Evolutionary conservation across 1,284 basidiomycete species (phyloP), one percentile per base, ranked within the genome.

Genomic region (Ustilago curta): DNA sequence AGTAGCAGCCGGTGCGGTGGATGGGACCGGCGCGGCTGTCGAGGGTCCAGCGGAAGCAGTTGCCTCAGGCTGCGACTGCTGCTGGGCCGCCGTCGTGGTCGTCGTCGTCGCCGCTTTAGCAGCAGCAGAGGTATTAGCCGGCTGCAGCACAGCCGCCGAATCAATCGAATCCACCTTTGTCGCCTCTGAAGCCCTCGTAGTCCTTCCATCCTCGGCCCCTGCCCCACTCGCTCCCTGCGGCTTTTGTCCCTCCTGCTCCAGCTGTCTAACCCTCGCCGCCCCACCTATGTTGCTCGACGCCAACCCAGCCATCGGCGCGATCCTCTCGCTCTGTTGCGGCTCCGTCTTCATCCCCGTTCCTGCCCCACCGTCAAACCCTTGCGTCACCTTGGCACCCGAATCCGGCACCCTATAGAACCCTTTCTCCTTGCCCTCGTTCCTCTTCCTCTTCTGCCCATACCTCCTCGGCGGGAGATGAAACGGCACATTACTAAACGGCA

Each of bases 141-240:
- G 43, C 9, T 37, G 55, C 51, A 37, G n/a, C 5, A 27, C 27
- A 39, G 56, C 29, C 4, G 58, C 18, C 18, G 54, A 25, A 18
- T 68, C 65, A 19, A 25, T 32, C 39, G 58, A 60, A 3, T 64
- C 52, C n/a, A 72, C 64, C 32, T 66, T 66, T 16, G 64, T 72
- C 23, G 56, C 52, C 27, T 72, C 51, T 1, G 59, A 67, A 23
- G 55, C 52, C 21, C 70, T 48, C 11, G 63, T 71, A n/a, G 31
- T 55, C 31, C 69, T 52, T 1, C 69, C 59, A 39, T 70, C 60
- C 23, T 55, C 40, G 12, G 32, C 53, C 2, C 39, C n/a, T 16
- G 29, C 21, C 21, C 29, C 39, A 35, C 5, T 21, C 12, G 32
- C 35, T 42, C 19, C 25, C 27, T 19, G 37, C 27, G 11, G 9